These are phyloP conservation scores for Xylaria sp. DNA, from an alignment of 2,329 filamentous ascomycete species.

Conservation along the genomic window DNA sequence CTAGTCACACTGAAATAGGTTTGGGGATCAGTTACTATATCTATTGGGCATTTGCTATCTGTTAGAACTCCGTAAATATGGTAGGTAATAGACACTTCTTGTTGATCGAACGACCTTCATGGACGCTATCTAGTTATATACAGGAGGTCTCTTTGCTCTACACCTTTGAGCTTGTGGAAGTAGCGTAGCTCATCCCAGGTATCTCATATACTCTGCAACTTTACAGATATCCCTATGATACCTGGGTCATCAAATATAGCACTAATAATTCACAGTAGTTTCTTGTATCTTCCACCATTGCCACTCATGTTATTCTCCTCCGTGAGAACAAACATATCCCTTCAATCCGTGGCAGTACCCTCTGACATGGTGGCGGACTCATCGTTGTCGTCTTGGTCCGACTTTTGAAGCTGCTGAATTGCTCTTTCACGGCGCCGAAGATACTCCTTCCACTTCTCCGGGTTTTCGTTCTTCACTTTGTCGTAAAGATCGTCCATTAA, in stretches of 20 bases:
- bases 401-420: not conserved
- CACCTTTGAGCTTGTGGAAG: no score
- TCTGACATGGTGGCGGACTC: not conserved
- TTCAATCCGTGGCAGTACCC: not conserved
- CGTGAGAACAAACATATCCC: not conserved
- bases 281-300: not conserved
- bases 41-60: no score
- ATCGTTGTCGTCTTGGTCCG: not conserved
- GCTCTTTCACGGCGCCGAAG: not conserved
- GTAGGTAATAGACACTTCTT: no score
- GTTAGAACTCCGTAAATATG: no score
- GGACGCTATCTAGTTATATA: no score
- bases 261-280: not conserved
- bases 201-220: not conserved
- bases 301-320: not conserved
- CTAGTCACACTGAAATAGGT: no score
- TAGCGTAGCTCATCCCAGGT: not conserved
- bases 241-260: not conserved
- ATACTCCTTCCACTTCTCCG: not conserved
- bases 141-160: no score
- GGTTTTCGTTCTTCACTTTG: not conserved
- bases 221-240: not conserved
- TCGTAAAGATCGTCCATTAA: not conserved
- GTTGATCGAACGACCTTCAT: no score
- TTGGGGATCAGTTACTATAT: no score